Conservation (phyloP, 139 green algal species). For the Micractinium sp. region DNA sequence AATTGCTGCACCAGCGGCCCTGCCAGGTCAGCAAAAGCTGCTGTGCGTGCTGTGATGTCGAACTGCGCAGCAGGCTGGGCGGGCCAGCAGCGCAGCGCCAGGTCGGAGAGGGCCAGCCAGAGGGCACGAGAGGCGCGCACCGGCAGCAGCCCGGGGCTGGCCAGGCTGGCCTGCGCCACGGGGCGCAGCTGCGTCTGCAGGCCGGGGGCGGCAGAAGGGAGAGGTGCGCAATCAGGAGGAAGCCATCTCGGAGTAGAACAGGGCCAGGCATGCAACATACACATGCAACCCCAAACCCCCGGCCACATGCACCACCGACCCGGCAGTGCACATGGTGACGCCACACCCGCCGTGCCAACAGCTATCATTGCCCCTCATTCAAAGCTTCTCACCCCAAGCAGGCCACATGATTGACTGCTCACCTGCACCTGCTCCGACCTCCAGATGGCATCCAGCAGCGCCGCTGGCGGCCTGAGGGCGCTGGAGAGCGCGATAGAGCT, state of each 20-base stretch:
- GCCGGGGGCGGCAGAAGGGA: not conserved
- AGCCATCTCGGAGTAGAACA: not conserved
- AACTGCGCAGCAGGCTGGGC: constrained; percentile 1
- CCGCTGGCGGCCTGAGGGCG: constrained; percentile 9
- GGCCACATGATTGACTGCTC: not conserved
- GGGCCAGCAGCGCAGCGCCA: constrained; percentile 31
- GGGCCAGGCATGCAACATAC: not conserved
- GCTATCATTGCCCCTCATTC: too few species aligned
- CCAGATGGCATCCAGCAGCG: constrained; percentile 20
- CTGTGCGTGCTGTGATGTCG: not conserved
- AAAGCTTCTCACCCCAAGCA: too few species aligned
- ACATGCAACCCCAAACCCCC: not conserved
- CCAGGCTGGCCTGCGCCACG: not conserved
- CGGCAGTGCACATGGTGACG: too few species aligned
- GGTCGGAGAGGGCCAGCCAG: constrained; percentile 33
- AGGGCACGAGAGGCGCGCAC: constrained; percentile 17
- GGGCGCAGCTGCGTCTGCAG: constrained; percentile 12
- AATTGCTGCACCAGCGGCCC: not conserved
- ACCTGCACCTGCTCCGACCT: constrained; percentile 10
- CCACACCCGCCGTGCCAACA: too few species aligned
- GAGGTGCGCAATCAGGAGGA: not conserved
- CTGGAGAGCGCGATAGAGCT: constrained; percentile 35
- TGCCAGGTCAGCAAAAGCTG: not conserved
- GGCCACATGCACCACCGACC: not conserved
- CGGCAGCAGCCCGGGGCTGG: not conserved